Evolutionary conservation across 1,139 yeast species (phyloP).

Genomic region (Sugiyamaella xylanicola): DNA sequence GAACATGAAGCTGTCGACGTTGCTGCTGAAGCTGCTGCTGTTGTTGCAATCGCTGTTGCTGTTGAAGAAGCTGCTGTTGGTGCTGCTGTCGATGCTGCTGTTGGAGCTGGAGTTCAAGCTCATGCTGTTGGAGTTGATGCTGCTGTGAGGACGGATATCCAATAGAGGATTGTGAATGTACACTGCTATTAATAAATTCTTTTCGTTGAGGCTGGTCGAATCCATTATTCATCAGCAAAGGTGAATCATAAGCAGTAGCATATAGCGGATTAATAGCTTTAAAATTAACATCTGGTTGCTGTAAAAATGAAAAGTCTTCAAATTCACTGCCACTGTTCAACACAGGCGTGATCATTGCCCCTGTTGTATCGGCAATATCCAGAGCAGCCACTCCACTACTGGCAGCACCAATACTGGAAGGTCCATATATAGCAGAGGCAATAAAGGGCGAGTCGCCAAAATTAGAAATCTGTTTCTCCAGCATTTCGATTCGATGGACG

Average conservation of each 20-base stretch:
- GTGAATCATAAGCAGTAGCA: conserved; percentile 13
- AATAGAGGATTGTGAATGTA: not conserved
- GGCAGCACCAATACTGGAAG: not conserved
- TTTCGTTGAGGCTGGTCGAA: not conserved
- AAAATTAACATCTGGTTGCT: conserved; percentile 3
- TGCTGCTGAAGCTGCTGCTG: conserved; percentile 14
- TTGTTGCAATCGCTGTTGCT: conserved; percentile 10
- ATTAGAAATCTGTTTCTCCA: conserved; percentile 22
- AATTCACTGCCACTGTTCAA: conserved; percentile 7
- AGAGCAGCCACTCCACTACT: not conserved
- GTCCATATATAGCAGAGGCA: conserved; percentile 24
- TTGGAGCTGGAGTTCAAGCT: conserved; percentile 12
- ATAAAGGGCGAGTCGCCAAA: conserved; percentile 22
- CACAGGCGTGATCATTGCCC: conserved; percentile 1
- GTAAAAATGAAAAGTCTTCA: conserved; percentile 14
- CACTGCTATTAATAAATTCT: not conserved
- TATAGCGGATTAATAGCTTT: conserved; percentile 11
- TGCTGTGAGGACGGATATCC: not conserved
- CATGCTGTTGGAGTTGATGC: not conserved
- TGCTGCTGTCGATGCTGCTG: conserved; percentile 8
- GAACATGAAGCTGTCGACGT: not conserved
- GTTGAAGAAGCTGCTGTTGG: not conserved
- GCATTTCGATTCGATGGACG: conserved; percentile 19
- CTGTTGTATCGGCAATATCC: not conserved
- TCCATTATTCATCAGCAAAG: not conserved